Conservation (phyloP, 768 basidiomycete genomes). For the Coprinopsis cinerea region DNA sequence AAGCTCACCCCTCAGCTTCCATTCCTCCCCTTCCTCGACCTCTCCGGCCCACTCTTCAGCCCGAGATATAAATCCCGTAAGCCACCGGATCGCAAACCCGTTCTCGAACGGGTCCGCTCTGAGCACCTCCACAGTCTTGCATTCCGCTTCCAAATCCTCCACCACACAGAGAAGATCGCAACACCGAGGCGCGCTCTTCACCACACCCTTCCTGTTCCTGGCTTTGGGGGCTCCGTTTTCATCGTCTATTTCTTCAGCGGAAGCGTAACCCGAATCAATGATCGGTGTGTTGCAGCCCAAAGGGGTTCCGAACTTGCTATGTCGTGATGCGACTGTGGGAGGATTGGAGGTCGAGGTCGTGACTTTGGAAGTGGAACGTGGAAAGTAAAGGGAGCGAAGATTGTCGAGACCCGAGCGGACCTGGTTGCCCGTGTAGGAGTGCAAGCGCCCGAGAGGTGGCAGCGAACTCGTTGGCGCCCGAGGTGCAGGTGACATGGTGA, state of each 20-base stretch:
- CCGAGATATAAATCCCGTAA: slow-evolving; percentile 62
- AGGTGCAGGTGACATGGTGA: background rate
- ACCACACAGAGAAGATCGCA: slow-evolving; percentile 8
- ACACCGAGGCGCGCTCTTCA: slow-evolving; percentile 1
- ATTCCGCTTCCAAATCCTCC: slow-evolving; percentile 16
- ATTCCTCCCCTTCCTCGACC: slow-evolving; percentile 21
- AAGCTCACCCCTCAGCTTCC: slow-evolving; percentile 30
- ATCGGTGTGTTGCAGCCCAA: slow-evolving; percentile 20
- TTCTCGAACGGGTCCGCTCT: slow-evolving; percentile 64
- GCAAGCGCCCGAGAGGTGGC: background rate
- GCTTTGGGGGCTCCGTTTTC: slow-evolving; percentile 13
- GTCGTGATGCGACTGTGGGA: too few relatives aligned
- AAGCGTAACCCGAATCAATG: slow-evolving; percentile 77
- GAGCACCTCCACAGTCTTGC: slow-evolving; percentile 33
- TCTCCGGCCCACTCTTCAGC: slow-evolving; percentile 45
- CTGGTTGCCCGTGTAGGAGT: background rate
- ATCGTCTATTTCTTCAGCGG: slow-evolving; percentile 47
- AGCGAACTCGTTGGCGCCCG: background rate
- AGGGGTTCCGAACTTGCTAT: background rate
- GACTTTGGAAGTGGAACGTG: background rate
- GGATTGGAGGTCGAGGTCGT: too few relatives aligned
- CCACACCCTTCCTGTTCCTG: background rate
- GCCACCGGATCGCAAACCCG: slow-evolving; percentile 64
- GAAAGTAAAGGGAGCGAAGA: background rate
- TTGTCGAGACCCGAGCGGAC: background rate